Conservation (phyloP, 2,329 filamentous ascomycete species). For the Xylariaceae sp. region DNA sequence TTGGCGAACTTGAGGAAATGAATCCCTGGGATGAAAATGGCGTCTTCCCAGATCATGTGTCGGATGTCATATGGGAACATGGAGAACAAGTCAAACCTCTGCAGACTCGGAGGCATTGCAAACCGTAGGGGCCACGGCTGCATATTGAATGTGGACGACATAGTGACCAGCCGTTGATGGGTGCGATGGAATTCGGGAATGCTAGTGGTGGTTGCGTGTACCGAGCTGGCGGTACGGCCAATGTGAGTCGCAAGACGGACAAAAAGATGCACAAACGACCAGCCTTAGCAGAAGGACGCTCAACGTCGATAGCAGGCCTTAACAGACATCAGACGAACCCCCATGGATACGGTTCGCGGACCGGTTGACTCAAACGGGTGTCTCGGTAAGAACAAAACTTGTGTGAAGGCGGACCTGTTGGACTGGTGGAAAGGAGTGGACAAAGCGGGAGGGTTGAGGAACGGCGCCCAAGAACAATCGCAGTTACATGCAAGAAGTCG, state of each 20-base stretch:
- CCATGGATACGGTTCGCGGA: not conserved
- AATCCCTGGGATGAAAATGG: constrained; percentile 39
- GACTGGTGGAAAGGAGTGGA: not conserved
- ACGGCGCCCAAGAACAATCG: not conserved
- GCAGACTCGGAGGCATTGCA: constrained; percentile 29
- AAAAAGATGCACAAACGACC: not conserved
- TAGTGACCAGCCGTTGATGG: constrained; percentile 5
- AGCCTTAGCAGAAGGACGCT: not conserved
- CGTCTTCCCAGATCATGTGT: constrained; percentile 37
- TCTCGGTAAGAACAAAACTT: not conserved
- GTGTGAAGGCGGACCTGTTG: not conserved
- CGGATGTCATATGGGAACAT: constrained; percentile 40
- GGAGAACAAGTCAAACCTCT: constrained; percentile 35
- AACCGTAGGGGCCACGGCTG: constrained; percentile 28
- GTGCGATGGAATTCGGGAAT: not conserved
- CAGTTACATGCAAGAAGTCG: not conserved
- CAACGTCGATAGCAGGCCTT: not conserved
- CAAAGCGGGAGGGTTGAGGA: not conserved
- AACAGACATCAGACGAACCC: not conserved
- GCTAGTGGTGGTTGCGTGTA: constrained; percentile 1
- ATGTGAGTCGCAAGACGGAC: not conserved
- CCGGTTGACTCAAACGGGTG: not conserved
- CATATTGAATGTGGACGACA: constrained; percentile 4
- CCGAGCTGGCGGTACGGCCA: not conserved
- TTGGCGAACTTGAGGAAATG: constrained; percentile 41